A percentile compares a stretch with the other conserved stretches of the same genome.
These are phyloP conservation scores for Erodium texanum DNA, from an alignment of 441 rosid species.

Conservation along the genomic window DNA sequence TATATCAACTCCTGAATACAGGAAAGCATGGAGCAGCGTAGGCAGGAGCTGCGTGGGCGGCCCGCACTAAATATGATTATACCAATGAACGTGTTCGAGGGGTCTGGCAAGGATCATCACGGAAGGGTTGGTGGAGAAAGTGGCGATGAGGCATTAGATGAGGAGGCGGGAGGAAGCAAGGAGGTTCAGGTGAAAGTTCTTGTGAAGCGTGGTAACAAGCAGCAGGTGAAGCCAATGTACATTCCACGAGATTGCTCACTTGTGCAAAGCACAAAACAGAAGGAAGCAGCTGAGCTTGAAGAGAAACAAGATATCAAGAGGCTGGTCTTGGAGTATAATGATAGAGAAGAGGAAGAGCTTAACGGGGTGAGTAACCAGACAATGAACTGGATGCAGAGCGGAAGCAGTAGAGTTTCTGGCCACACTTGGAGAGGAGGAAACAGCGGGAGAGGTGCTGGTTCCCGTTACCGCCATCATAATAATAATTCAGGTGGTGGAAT, in stretches of 20 bases:
- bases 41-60: constrained; percentile 78
- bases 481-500: constrained; percentile 65
- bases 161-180: constrained; percentile 57
- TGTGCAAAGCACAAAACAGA: constrained; percentile 65
- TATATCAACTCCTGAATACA: constrained; percentile 27
- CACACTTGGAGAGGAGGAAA: constrained; percentile 48
- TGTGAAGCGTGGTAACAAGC: constrained; percentile 95
- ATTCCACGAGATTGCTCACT: constrained; percentile 83
- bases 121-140: constrained; percentile 67
- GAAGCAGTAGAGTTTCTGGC: constrained; percentile 42
- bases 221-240: constrained; percentile 86
- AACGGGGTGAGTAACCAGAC: constrained; percentile 69
- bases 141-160: constrained; percentile 77
- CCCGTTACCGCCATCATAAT: constrained; percentile 55
- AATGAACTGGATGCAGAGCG: constrained; percentile 62
- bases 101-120: constrained; percentile 73
- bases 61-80: constrained; percentile 79
- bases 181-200: constrained; percentile 96
- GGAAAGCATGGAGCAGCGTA: constrained; percentile 99
- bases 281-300: constrained; percentile 95
- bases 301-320: constrained; percentile 99
- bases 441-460: constrained; percentile 48
- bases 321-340: constrained; percentile 89
- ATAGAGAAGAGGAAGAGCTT: constrained; percentile 90
- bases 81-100: constrained; percentile 91